Evolutionary conservation across 202 grass and related monocot genomes (phyloP).

Genomic region (Saccharum hybrid): DNA sequence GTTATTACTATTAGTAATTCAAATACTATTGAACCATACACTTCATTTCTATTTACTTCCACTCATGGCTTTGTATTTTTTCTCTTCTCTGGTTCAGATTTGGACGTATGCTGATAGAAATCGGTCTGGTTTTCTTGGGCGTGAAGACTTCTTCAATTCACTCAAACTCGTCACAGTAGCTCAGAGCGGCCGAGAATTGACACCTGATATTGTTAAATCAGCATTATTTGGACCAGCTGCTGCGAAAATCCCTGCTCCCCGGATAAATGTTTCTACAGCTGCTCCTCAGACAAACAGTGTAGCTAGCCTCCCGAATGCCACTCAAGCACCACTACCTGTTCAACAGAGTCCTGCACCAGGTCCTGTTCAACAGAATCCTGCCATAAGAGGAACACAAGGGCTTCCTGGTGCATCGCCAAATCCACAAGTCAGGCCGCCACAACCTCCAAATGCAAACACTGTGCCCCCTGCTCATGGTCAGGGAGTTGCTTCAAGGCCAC

Average conservation of each 20-base stretch:
- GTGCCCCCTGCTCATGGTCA: slow-evolving; percentile 50
- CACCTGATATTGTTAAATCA: slow-evolving; percentile 84
- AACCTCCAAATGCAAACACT: slow-evolving; percentile 52
- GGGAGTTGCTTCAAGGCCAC: slow-evolving; percentile 53
- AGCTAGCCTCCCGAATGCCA: slow-evolving; percentile 33
- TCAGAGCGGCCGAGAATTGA: slow-evolving; percentile 78
- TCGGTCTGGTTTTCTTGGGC: slow-evolving; percentile 80
- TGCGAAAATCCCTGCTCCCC: slow-evolving; percentile 88
- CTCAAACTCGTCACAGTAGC: slow-evolving; percentile 90
- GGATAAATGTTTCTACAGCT: slow-evolving; percentile 57
- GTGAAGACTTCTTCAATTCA: slow-evolving; percentile 87
- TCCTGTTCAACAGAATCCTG: slow-evolving; percentile 62
- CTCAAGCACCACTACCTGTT: slow-evolving; percentile 49
- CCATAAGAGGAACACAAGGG: slow-evolving; percentile 47
- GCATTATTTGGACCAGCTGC: slow-evolving; percentile 79
- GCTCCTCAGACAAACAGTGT: slow-evolving; percentile 47
- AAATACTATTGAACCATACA: neutral
- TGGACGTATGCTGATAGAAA: slow-evolving; percentile 94
- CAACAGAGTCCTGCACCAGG: slow-evolving; percentile 54
- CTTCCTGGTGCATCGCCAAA: slow-evolving; percentile 36
- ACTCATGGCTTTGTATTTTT: neutral
- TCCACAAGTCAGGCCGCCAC: slow-evolving; percentile 57
- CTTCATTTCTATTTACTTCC: neutral
- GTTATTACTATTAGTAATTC: neutral
- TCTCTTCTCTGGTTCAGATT: slow-evolving; percentile 57